Base-by-base conservation (phyloP, 257 asterid species). In the Rhazya stricta region DNA sequence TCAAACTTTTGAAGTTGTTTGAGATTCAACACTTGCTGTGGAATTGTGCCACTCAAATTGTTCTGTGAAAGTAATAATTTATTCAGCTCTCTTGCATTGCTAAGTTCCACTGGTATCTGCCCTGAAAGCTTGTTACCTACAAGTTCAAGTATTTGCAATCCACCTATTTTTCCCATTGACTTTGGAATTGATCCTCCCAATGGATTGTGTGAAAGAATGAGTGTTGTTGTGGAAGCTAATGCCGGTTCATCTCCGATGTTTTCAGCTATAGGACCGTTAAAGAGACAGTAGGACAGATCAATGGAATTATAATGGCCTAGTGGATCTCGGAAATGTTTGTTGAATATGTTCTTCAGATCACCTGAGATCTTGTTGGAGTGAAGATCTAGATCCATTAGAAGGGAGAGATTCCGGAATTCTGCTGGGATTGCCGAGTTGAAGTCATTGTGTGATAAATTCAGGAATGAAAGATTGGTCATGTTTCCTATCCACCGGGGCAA, bases 401-500 rank as follows among this genome's bases (percentile, higher is more conserved):
- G 76, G 23, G 81, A 30, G 9, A 90, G 88, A 37, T 91, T 89
- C 77, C 32, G 82, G 80, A 90, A 80, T 1, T 81, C 86, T 6
- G 69, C 75, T 0, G 96, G 96, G 80, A 92, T 86, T 0, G 82
- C 45, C 0, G 92, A 90, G 32, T 54, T 54, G 53, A 90, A 88
- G 0, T 41, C 79, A 71, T 92, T 90, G 76, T 83, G 82, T 6
- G 97, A 89, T n/a, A 90, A 48, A 71, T 89, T 88, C 56, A 92
- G 84, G 15, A 66, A 72, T 0, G 84, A 80, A 46, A 90, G 90
- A 27, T 45, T 71, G 0, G 89, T 83, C 96, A 90, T 84, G 80
- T 89, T 90, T 5, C 94, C 94, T 7, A 91, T 84, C 92, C 94
- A 90, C 2, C 46, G 3, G 9, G 93, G 96, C 46, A 92, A 71